Conservation (phyloP, 345 rosid genomes). For the Populus davidiana region DNA sequence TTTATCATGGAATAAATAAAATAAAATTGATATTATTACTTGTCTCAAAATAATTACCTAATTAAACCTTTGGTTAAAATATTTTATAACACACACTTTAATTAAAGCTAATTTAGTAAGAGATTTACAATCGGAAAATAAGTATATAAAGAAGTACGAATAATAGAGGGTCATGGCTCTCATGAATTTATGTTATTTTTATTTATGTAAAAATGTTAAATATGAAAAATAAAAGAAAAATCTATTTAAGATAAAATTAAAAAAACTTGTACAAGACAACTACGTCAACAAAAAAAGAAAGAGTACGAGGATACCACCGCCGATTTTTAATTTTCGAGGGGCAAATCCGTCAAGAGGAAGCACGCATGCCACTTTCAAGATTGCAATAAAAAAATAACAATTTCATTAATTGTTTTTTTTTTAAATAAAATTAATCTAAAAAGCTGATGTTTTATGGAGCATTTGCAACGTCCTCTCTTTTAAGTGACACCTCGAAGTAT, state of each 20-base stretch:
- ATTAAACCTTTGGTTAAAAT: too few species aligned
- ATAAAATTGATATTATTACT: too few species aligned
- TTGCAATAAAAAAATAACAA: neutral
- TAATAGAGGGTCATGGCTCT: too few species aligned
- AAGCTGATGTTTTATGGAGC: slow-evolving; percentile 31
- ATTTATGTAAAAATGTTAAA: neutral
- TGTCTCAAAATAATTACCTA: too few species aligned
- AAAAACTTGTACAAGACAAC: neutral
- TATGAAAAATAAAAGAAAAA: neutral
- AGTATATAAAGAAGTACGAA: too few species aligned
- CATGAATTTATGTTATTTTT: neutral
- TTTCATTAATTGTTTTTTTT: neutral
- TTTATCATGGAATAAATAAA: too few species aligned
- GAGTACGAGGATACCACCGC: neutral
- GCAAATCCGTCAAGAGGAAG: slow-evolving; percentile 14
- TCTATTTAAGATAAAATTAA: neutral
- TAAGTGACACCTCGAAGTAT: slow-evolving; percentile 33
- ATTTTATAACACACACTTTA: too few species aligned
- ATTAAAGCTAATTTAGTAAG: too few species aligned
- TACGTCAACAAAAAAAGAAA: neutral
- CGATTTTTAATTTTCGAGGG: slow-evolving; percentile 1
- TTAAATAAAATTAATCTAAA: slow-evolving; percentile 19
- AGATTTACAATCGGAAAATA: too few species aligned
- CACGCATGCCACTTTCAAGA: neutral
- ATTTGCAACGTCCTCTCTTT: slow-evolving; percentile 32